These are phyloP conservation scores for Quercus engelmannii DNA, from an alignment of 306 rosid genomes.

Conservation along the genomic window DNA sequence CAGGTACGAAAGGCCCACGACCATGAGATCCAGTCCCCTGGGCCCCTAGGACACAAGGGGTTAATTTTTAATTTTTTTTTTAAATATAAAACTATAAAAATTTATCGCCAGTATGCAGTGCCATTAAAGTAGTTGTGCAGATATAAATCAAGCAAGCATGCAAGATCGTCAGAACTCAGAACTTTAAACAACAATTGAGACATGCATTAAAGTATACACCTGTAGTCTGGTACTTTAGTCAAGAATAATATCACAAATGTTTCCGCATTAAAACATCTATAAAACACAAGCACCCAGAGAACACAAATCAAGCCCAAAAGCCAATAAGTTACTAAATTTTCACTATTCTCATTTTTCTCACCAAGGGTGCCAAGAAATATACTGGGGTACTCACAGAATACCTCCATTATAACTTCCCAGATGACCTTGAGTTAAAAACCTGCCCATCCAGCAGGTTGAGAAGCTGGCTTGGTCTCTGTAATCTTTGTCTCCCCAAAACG, in stretches of 20 bases:
- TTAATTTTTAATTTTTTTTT: too few relatives aligned
- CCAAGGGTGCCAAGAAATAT: slow-evolving; percentile 10
- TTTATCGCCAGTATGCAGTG: too few relatives aligned
- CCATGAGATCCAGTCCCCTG: too few relatives aligned
- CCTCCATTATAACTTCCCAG: slow-evolving; percentile 15
- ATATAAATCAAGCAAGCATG: too few relatives aligned
- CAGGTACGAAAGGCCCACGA: too few relatives aligned
- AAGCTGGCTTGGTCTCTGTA: slow-evolving; percentile 47
- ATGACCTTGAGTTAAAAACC: slow-evolving; percentile 53
- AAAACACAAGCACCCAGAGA: slow-evolving; percentile 44
- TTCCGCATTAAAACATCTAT: slow-evolving; percentile 17
- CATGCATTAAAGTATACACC: slow-evolving; percentile 6
- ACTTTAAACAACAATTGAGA: slow-evolving; percentile 11
- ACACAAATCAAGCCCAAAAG: slow-evolving; percentile 32
- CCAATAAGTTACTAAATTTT: slow-evolving; percentile 12
- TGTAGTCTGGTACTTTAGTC: neutral
- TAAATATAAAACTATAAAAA: too few relatives aligned
- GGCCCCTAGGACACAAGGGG: too few relatives aligned
- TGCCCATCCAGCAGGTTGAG: slow-evolving; percentile 99
- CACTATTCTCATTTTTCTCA: slow-evolving; percentile 24
- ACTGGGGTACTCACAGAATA: slow-evolving; percentile 21
- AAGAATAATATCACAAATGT: slow-evolving; percentile 21
- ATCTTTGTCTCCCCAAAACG: slow-evolving; percentile 41
- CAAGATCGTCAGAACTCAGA: neutral
- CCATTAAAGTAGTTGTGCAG: too few relatives aligned